Evolutionary conservation across 148 eudicot species (phyloP), one percentile per base, ranked within the genome.

Genomic region (Camellia japonica): DNA sequence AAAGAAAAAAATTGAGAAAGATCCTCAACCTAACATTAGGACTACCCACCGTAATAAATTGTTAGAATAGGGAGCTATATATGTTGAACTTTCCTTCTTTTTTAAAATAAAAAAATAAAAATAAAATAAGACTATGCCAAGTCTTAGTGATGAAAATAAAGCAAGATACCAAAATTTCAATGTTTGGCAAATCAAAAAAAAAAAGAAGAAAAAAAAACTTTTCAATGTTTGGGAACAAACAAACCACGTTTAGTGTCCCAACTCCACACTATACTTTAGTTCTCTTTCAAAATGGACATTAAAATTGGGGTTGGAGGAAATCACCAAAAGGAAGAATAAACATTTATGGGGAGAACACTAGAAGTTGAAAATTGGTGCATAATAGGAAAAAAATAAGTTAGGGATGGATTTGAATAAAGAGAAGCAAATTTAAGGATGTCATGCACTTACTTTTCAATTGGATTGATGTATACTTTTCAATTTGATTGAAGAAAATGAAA

Each of bases 301-400:
- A 49, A 49, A 49, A 49, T 49, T 49, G 52, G 52, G 52, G 7
- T 49, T 4, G 7, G 49, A 9, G 16, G 19, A 19, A 7, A 13
- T 23, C 5, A 49, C 5, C 6, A 12, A 43, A 72, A 6, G 18
- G 16, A 72, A 14, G 3, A 49, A 42, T 12, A 20, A 52, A 52
- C 67, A 63, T 63, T 63, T 6, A 20, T 20, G 20, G 75, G 41
- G 75, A 52, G 52, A 49, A 49, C 52, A 71, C 42, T 13, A 12
- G 30, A 51, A 13, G 42, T 52, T 72, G 75, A 72, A 72, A 72
- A 52, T 49, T 49, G 60, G 56, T 70, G 56, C 23, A n/a, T 11
- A 4, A 68, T 47, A 4, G 43, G 20, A 12, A 52, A 8, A 12
- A 72, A 72, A 30, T 9, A 54, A 51, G 8, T 11, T 12, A 2